A percentile compares a stretch with the other conserved stretches of the same genome.
Conservation (phyloP, 257 asterid species). For the Solanum stenotomum region DNA sequence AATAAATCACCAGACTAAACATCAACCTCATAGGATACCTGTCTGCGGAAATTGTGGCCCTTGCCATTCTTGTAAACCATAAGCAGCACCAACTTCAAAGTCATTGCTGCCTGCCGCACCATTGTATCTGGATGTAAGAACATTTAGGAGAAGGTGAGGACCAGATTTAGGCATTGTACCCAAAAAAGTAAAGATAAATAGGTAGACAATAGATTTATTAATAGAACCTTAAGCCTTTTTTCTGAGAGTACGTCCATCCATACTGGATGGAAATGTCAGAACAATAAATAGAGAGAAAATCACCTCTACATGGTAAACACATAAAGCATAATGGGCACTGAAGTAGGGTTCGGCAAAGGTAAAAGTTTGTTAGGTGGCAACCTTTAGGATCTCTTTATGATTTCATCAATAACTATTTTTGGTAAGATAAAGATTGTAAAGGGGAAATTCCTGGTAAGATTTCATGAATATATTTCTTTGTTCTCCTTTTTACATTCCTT, state of each 20-base stretch:
- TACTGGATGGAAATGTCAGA: not conserved
- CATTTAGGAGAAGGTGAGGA: not conserved
- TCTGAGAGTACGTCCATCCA: not conserved
- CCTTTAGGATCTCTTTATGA: not conserved
- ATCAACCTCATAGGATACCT: slow-evolving; percentile 28
- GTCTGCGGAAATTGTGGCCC: slow-evolving; percentile 87
- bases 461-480: not conserved
- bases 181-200: not conserved
- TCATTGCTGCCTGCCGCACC: slow-evolving; percentile 84
- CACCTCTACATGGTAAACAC: not conserved
- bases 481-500: not conserved
- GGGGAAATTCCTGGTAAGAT: not conserved
- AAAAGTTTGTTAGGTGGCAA: not conserved
- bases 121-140: slow-evolving; percentile 51
- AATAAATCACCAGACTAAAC: not conserved
- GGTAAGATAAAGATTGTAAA: not conserved
- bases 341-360: not conserved
- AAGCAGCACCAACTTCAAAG: slow-evolving; percentile 55
- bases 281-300: not conserved
- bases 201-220: not conserved
- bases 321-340: not conserved
- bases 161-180: not conserved
- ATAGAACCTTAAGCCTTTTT: not conserved
- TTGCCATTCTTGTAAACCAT: slow-evolving; percentile 73
- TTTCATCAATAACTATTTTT: not conserved